Conservation (phyloP, 106 monocot genomes). For the Phalaenopsis equestris region DNA sequence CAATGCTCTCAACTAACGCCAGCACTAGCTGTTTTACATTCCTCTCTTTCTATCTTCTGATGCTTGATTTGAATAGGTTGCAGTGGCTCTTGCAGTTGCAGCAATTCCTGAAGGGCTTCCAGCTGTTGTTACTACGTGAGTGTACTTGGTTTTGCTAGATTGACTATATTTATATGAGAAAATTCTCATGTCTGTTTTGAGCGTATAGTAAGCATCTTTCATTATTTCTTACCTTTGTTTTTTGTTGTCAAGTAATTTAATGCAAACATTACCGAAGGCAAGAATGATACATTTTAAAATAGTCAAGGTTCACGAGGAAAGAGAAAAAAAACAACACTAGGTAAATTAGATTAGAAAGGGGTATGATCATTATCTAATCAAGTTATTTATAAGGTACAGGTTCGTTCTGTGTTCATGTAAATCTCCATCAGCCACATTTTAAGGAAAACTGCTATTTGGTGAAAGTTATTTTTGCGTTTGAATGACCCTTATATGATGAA, state of each 20-base stretch:
- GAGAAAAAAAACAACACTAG: not conserved
- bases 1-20: not conserved
- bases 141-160: not conserved
- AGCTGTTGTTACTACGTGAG: conserved; percentile 97
- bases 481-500: conserved; percentile 1
- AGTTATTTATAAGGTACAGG: not conserved
- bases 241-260: conserved; percentile 2
- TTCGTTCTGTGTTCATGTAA: not conserved
- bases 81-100: conserved; percentile 97
- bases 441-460: not conserved
- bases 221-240: not conserved
- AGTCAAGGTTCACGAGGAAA: too few species aligned
- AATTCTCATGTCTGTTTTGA: not conserved
- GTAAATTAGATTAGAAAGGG: not conserved
- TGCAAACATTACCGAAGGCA: not conserved
- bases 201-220: not conserved
- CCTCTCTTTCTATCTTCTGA: conserved; percentile 4
- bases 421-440: not conserved
- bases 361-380: not conserved
- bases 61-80: conserved; percentile 45
- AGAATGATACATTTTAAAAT: not conserved
- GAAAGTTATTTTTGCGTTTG: not conserved
- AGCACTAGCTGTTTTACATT: not conserved
- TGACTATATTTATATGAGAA: not conserved
- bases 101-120: conserved; percentile 99